phyloP scores from a whole-genome alignment of 1,139 yeast genomes.

The Pichia sp. region DNA sequence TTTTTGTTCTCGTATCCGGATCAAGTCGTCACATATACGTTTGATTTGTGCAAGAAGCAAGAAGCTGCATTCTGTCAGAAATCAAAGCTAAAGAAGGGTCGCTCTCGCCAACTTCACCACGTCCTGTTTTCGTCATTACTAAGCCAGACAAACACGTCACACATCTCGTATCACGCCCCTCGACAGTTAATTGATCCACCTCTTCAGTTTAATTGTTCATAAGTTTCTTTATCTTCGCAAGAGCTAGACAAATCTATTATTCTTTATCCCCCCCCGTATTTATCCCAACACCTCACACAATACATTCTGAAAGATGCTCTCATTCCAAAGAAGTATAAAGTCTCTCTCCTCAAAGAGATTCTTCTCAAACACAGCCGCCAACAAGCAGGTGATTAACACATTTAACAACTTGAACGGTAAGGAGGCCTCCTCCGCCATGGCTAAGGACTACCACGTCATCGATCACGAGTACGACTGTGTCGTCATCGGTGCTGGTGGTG shows the following conservation, averaged over 20 bases:
- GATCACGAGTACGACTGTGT: slow-evolving; percentile 98
- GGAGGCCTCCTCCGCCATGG: slow-evolving; percentile 50
- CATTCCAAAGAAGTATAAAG: slow-evolving; percentile 20
- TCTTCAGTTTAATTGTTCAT: neutral
- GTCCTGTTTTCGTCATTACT: neutral
- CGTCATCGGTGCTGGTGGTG: slow-evolving; percentile 99
- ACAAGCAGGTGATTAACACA: slow-evolving; percentile 31
- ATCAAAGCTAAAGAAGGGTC: too few relatives aligned
- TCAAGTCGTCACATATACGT: neutral
- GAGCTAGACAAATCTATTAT: neutral
- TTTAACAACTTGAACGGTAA: slow-evolving; percentile 46
- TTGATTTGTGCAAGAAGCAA: neutral
- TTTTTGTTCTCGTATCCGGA: neutral
- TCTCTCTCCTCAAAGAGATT: slow-evolving; percentile 24
- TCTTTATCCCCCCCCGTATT: neutral
- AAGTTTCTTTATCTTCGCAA: neutral
- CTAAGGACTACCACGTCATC: slow-evolving; percentile 81
- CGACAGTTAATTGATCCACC: neutral
- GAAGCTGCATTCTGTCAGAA: neutral
- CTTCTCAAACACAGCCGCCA: slow-evolving; percentile 28
- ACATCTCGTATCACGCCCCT: too few relatives aligned
- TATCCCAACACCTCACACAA: neutral
- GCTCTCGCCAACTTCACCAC: neutral
- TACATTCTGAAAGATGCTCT: slow-evolving; percentile 19
- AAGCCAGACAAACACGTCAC: neutral